Evolutionary conservation across 495 filamentous ascomycete species (phyloP).

Genomic region (Neurospora sp.): DNA sequence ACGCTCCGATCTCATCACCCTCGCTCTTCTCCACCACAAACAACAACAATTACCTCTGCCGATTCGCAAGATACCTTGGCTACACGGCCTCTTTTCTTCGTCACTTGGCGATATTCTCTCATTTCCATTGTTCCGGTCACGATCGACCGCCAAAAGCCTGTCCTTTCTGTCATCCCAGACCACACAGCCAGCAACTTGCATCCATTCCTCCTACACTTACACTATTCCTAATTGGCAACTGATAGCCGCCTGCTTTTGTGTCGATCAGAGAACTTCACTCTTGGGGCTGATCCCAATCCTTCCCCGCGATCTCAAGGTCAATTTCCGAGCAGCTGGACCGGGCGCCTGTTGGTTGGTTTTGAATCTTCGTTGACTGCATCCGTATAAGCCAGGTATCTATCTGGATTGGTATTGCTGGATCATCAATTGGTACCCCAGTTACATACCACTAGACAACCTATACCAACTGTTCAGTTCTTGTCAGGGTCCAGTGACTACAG

Average conservation of each 20-base stretch:
- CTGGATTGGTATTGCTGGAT: constrained; percentile 3
- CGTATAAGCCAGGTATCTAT: constrained; percentile 12
- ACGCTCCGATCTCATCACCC: not conserved
- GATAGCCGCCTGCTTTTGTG: not conserved
- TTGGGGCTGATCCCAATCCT: not conserved
- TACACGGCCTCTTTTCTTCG: not conserved
- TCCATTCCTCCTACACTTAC: not conserved
- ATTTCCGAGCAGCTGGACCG: constrained; percentile 14
- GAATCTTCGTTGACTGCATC: constrained; percentile 17
- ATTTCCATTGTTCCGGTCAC: not conserved
- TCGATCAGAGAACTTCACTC: not conserved
- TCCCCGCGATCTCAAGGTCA: not conserved
- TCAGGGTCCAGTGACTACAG: not conserved
- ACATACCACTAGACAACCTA: not conserved
- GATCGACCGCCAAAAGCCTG: not conserved
- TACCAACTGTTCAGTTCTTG: not conserved
- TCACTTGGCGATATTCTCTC: not conserved
- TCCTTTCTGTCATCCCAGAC: not conserved
- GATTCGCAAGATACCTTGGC: not conserved
- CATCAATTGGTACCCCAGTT: not conserved
- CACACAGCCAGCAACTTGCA: not conserved
- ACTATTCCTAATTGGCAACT: not conserved
- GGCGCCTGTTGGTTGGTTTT: constrained; percentile 13
- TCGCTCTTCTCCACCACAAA: not conserved
- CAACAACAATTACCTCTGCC: not conserved